Evolutionary conservation across 306 rosid genomes (phyloP).

Genomic region (Sindora glabra): DNA sequence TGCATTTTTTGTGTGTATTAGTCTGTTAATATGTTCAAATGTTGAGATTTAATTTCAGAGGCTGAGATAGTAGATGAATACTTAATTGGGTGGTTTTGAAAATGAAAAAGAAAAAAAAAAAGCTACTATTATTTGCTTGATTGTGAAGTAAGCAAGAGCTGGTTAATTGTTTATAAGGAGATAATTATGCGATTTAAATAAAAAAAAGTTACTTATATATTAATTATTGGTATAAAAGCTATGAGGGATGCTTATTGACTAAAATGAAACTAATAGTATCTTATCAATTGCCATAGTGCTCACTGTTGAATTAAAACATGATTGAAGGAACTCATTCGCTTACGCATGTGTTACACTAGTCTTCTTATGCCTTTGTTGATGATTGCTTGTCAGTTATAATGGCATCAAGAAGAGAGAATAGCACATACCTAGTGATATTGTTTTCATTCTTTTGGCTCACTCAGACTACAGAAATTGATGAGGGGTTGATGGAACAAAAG

Average conservation of each 20-base stretch:
- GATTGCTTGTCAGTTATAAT: background rate
- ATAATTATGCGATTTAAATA: background rate
- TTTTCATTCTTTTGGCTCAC: background rate
- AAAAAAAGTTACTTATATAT: background rate
- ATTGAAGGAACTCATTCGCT: background rate
- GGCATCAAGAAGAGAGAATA: background rate
- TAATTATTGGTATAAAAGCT: background rate
- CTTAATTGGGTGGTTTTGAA: background rate
- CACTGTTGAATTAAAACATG: background rate
- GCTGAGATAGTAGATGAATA: background rate
- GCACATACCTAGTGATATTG: background rate
- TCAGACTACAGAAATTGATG: background rate
- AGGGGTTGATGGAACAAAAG: background rate
- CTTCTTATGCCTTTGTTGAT: background rate
- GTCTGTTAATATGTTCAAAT: background rate
- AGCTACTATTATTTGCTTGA: background rate
- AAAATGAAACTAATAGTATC: background rate
- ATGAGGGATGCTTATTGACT: background rate
- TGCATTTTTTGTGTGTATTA: slow-evolving; percentile 1
- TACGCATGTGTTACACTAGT: background rate
- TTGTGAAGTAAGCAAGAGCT: background rate
- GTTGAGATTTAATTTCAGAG: background rate
- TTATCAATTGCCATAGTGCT: background rate
- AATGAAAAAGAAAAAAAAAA: background rate
- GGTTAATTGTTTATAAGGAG: background rate